Evolutionary conservation across 352 stramenopile species (phyloP).

Genomic region (Globisporangium takayamanum): DNA sequence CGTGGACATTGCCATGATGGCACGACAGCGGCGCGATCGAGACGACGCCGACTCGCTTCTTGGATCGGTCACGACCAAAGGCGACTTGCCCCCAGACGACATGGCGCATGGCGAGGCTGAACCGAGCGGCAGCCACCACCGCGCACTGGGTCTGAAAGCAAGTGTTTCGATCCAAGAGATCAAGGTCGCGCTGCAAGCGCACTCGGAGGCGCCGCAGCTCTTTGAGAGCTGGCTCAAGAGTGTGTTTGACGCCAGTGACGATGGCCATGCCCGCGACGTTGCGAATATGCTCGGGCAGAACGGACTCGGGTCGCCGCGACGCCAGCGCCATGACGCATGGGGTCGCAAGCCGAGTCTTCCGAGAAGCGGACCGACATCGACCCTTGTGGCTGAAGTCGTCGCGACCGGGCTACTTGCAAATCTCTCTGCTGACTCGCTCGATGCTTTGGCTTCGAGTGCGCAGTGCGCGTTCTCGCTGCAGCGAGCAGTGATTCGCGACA

Average conservation of each 20-base stretch:
- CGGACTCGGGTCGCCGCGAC: slow-evolving; percentile 14
- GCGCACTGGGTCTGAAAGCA: slow-evolving; percentile 9
- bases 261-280: slow-evolving; percentile 11
- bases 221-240: slow-evolving; percentile 55
- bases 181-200: slow-evolving; percentile 39
- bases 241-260: slow-evolving; percentile 14
- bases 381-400: slow-evolving; percentile 30
- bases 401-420: slow-evolving; percentile 21
- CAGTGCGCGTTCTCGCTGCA: slow-evolving; percentile 42
- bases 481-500: slow-evolving; percentile 31
- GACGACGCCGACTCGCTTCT: slow-evolving; percentile 9
- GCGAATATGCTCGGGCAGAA: slow-evolving; percentile 6
- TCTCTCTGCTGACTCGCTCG: slow-evolving; percentile 13
- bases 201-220: slow-evolving; percentile 33
- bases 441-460: slow-evolving; percentile 9
- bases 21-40: slow-evolving; percentile 7
- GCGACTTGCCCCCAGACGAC: slow-evolving; percentile 3
- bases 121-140: too few relatives aligned
- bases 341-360: slow-evolving; percentile 9
- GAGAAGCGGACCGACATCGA: slow-evolving; percentile 4
- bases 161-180: slow-evolving; percentile 37
- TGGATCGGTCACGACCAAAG: slow-evolving; percentile 8
- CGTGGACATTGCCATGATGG: slow-evolving; percentile 9
- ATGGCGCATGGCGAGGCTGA: background rate
- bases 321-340: slow-evolving; percentile 14